Base-by-base conservation (phyloP, 2,329 filamentous ascomycete species). In the Trichoderma sp. region DNA sequence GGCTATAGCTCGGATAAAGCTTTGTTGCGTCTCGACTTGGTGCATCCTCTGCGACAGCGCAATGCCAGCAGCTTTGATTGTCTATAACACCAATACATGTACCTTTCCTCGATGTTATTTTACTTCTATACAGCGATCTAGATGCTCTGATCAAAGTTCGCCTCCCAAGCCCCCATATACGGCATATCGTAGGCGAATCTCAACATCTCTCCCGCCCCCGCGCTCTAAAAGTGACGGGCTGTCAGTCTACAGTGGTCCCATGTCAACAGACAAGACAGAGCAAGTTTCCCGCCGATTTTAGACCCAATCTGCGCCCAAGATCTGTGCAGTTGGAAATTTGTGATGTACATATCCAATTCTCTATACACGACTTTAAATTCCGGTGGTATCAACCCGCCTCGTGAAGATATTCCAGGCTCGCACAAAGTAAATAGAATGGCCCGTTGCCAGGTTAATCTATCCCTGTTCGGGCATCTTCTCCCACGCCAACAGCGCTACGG, bases 1-100 rank as follows among this genome's bases (percentile, higher is more conserved):
- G 68, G 68, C 39, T 69, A 69, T 66, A 49, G n/a, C 13, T 69
- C 68, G 68, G 68, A 43, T 65, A 68, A 65, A 49, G 51, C 30
- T 4, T 11, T 37, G 32, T 13, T 11, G 32, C n/a, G 18, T 11
- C 11, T 34, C 13, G 32, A 14, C 32, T 32, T 32, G 32, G 32
- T 34, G 32, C 32, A 2, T 16, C 21, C 13, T 60, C 16, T 60
- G 30, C 8, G 13, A 26, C 11, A 7, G 13, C 5, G 18, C 24
- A 32, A n/a, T 46, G 18, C 39, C 21, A 18, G 0, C 21, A 18
- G 0, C 5, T 18, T 34, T 51, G 1, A 51, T 34, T 51, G 6
- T 5, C 18, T 54, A 11, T 11, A 11, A 13, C 2, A 26, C 2
- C 3, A 3, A 16, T 37, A 7, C 11, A 39, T 37, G 11, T 2